A percentile compares a stretch with the other conserved stretches of the same genome.
These are phyloP conservation scores for Solanum sitiens DNA, from an alignment of 257 asterid species.

Conservation along the genomic window DNA sequence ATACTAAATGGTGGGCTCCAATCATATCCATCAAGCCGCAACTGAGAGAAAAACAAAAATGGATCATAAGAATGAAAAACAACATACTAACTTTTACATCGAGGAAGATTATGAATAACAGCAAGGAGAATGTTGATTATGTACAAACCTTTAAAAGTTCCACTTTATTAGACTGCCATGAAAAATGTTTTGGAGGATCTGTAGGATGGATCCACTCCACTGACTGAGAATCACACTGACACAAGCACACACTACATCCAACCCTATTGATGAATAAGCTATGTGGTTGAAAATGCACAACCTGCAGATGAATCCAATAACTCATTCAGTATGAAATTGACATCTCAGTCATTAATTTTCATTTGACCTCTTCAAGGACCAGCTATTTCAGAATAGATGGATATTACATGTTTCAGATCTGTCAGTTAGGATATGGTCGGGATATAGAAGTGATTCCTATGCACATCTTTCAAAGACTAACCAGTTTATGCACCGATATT, in stretches of 20 bases:
- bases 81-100: slow-evolving; percentile 3
- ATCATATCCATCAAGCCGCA: slow-evolving; percentile 73
- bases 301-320: slow-evolving; percentile 39
- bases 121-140: slow-evolving; percentile 4
- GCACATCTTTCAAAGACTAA: background rate
- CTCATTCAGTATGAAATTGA: background rate
- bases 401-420: background rate
- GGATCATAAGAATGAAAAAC: slow-evolving; percentile 7
- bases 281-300: slow-evolving; percentile 93
- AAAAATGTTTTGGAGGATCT: slow-evolving; percentile 69
- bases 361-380: background rate
- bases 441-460: background rate
- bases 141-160: slow-evolving; percentile 71
- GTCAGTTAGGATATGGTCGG: background rate
- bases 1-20: slow-evolving; percentile 85
- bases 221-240: slow-evolving; percentile 62
- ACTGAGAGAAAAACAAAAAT: slow-evolving; percentile 24
- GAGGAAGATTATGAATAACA: background rate
- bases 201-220: slow-evolving; percentile 75
- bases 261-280: slow-evolving; percentile 71
- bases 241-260: slow-evolving; percentile 66
- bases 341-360: background rate
- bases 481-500: background rate
- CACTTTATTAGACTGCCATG: slow-evolving; percentile 72
- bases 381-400: background rate